Evolutionary conservation across 768 basidiomycete genomes (phyloP), one percentile per base, ranked within the genome.

Genomic region (Tricholoma hemisulphureum): DNA sequence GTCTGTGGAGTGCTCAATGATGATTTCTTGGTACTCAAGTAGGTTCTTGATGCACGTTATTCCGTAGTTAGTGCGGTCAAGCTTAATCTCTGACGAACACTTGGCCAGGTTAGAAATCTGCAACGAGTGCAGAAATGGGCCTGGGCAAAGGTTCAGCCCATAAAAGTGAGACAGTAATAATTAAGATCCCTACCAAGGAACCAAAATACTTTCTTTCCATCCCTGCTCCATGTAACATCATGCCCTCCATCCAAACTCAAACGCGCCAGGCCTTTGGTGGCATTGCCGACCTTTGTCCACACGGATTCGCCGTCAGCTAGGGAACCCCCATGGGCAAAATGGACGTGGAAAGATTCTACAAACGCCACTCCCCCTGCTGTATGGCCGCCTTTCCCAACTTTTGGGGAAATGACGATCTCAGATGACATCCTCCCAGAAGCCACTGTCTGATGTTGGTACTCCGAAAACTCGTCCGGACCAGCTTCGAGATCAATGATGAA

Each of bases 211-310:
- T 74, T 83, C 54, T 77, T 81, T 16, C 89, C 88, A 65, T 89
- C 85, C 10, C 78, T 65, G 31, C 82, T 86, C 74, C 82, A 85
- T 2, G 83, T 77, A 34, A 90, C 67, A 65, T 86, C 86, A 63
- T 91, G 89, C 1, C 88, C 89, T 16, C 89, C 89, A 67, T 90
- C 87, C 61, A 88, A 64, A 63, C 88, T 89, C 57, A 90, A 57
- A 31, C 88, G 78, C 3, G 79, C 79, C 56, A 89, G 66, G 2
- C 83, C 83, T 26, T 75, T 75, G 2, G 87, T 85, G 2, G 87
- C 82, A 64, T 87, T 86, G 0, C 77, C 84, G 9, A 88, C 88
- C 63, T 83, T 87, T 48, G 86, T 86, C 87, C 87, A 90, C 13
- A 90, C 72, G 1, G 76, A 69, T 39, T 78, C 75, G 4, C 68